Percentiles rank a stretch among this genome's conserved stretches.
These are phyloP conservation scores for Hanseniaspora hatyaiensis DNA, from an alignment of 805 yeast species.

Conservation along the genomic window DNA sequence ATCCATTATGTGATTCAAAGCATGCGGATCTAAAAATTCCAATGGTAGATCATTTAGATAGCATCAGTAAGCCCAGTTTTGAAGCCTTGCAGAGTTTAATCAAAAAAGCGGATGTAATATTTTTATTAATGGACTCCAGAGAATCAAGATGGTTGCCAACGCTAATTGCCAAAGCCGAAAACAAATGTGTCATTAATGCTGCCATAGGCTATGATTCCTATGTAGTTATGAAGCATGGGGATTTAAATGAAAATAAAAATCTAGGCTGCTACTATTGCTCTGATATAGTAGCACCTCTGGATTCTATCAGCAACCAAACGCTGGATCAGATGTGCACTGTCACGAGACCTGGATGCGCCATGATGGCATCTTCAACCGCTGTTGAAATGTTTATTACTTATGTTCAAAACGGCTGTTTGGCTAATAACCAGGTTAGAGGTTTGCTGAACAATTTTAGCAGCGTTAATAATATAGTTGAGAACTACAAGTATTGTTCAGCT, in stretches of 20 bases:
- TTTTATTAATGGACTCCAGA: slow-evolving; percentile 81
- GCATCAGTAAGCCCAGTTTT: slow-evolving; percentile 45
- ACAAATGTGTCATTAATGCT: slow-evolving; percentile 74
- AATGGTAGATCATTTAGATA: slow-evolving; percentile 87
- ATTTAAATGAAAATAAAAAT: slow-evolving; percentile 29
- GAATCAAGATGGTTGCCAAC: slow-evolving; percentile 98
- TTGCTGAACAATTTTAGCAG: slow-evolving; percentile 57
- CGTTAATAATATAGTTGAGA: slow-evolving; percentile 55
- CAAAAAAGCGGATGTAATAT: slow-evolving; percentile 61
- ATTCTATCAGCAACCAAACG: slow-evolving; percentile 75
- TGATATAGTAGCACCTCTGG: slow-evolving; percentile 88
- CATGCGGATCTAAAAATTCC: slow-evolving; percentile 73
- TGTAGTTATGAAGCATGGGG: slow-evolving; percentile 88
- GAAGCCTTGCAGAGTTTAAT: slow-evolving; percentile 43
- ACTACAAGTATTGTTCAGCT: slow-evolving; percentile 73
- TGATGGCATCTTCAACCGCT: slow-evolving; percentile 74
- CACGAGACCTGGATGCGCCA: slow-evolving; percentile 90
- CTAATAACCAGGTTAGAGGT: slow-evolving; percentile 67
- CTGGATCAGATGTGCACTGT: slow-evolving; percentile 98
- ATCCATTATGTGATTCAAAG: slow-evolving; percentile 58
- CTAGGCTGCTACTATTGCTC: slow-evolving; percentile 93
- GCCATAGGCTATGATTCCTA: slow-evolving; percentile 93
- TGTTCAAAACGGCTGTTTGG: slow-evolving; percentile 41
- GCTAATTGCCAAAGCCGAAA: slow-evolving; percentile 51
- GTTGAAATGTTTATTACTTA: slow-evolving; percentile 71